Percentiles rank a stretch among this genome's conserved stretches.
Evolutionary conservation across 805 yeast species (phyloP).

Genomic region (Kodamaea kakaduensis): DNA sequence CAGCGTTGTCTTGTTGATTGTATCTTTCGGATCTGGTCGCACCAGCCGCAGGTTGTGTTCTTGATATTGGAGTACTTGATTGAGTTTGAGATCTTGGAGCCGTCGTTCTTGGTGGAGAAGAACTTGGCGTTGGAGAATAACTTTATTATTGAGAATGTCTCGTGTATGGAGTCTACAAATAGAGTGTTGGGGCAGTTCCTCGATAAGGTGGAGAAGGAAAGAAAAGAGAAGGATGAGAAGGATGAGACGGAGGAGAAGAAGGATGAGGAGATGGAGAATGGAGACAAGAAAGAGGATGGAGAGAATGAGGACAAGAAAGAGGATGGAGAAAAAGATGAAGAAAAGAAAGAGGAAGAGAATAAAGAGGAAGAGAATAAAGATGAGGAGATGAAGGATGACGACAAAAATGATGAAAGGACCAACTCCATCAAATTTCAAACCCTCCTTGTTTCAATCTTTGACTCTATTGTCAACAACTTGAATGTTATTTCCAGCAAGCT

Average conservation of each 20-base stretch:
- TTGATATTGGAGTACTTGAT: constrained; percentile 40
- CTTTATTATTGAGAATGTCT: constrained; percentile 37
- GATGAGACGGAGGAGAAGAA: constrained; percentile 2
- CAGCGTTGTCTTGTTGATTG: constrained; percentile 38
- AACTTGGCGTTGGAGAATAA: constrained; percentile 25
- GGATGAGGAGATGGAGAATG: not conserved
- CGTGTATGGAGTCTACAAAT: constrained; percentile 42
- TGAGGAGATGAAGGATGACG: not conserved
- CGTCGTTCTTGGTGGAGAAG: constrained; percentile 25
- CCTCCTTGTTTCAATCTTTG: constrained; percentile 19
- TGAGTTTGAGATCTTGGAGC: constrained; percentile 33
- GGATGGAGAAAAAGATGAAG: constrained; percentile 10
- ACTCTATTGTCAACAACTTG: constrained; percentile 27
- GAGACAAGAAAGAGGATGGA: not conserved
- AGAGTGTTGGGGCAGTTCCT: constrained; percentile 26
- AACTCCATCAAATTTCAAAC: constrained; percentile 13
- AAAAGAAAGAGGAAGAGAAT: constrained; percentile 4
- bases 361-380: not conserved
- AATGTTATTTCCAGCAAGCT: constrained; percentile 20
- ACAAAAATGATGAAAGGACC: not conserved
- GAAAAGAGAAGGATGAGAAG: constrained; percentile 7
- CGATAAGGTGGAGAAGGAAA: constrained; percentile 12
- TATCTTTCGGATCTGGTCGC: constrained; percentile 40
- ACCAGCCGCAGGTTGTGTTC: constrained; percentile 44
- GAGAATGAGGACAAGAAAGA: not conserved